A percentile compares a stretch with the other conserved stretches of the same genome.
Evolutionary conservation across 495 filamentous ascomycete species (phyloP).

Genomic region (Cercophora sp.): DNA sequence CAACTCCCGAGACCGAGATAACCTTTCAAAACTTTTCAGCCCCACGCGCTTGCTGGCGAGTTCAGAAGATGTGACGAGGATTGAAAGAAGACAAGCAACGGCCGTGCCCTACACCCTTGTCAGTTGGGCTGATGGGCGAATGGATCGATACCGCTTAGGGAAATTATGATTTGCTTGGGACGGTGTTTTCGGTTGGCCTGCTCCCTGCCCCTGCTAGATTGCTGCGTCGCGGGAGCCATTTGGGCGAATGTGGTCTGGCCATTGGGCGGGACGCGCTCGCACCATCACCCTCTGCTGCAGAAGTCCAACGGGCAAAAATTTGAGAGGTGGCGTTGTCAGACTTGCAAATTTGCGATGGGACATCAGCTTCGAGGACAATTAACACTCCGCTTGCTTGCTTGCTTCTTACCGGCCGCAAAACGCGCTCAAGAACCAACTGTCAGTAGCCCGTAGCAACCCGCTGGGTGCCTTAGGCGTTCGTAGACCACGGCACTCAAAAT

Average conservation of each 20-base stretch:
- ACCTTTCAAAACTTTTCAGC: neutral
- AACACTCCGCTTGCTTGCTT: no score
- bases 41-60: neutral
- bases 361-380: no score
- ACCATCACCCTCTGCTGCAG: neutral
- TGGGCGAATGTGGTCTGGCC: no score
- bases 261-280: neutral
- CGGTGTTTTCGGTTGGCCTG: neutral
- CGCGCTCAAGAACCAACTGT: no score
- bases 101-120: neutral
- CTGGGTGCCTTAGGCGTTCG: no score
- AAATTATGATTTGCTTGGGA: constrained; percentile 24
- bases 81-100: neutral
- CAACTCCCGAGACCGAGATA: no score
- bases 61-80: neutral
- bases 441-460: no score
- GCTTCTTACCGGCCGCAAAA: no score
- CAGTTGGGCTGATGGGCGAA: constrained; percentile 15
- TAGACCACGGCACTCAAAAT: no score
- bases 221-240: neutral
- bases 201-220: constrained; percentile 1
- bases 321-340: no score
- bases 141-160: constrained; percentile 23
- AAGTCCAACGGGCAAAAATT: no score
- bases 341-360: no score